Percentiles rank a stretch among this genome's conserved stretches.
Evolutionary conservation across 2,329 filamentous ascomycete genomes (phyloP).

Genomic region (Davidsoniella neocaledoniae): DNA sequence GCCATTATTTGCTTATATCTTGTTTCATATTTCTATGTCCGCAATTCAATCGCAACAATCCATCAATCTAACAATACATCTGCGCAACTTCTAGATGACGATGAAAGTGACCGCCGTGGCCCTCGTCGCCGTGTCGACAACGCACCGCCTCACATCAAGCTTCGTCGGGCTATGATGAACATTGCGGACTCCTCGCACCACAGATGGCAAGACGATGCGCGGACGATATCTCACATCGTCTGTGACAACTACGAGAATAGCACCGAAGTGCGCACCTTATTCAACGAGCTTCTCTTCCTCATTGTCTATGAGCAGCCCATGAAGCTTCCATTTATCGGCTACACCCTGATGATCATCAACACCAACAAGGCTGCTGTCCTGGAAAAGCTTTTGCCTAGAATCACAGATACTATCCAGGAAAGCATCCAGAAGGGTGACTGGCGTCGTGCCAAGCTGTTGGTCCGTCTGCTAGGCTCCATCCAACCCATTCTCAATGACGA

Average conservation of each 20-base stretch:
- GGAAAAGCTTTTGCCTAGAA: conserved; percentile 48
- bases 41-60: background rate
- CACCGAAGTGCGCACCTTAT: conserved; percentile 49
- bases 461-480: conserved; percentile 79
- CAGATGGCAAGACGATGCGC: conserved; percentile 62
- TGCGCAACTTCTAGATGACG: conserved; percentile 22
- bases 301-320: conserved; percentile 81
- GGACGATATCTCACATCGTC: conserved; percentile 56
- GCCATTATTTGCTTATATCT: too few species aligned
- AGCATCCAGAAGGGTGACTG: conserved; percentile 60
- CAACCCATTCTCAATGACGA: conserved; percentile 68
- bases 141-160: conserved; percentile 46
- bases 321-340: conserved; percentile 90
- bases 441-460: conserved; percentile 76
- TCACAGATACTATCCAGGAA: conserved; percentile 44
- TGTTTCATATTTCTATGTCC: too few species aligned
- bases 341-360: conserved; percentile 66
- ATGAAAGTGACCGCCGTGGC: conserved; percentile 62
- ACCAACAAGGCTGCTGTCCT: conserved; percentile 59
- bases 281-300: conserved; percentile 58
- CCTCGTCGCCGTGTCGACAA: conserved; percentile 61
- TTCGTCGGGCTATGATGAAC: conserved; percentile 62
- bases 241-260: conserved; percentile 76
- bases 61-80: background rate
- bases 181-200: conserved; percentile 71